Base-by-base conservation (phyloP, 108 stramenopile species). In the Mediolabrus comicus region DNA sequence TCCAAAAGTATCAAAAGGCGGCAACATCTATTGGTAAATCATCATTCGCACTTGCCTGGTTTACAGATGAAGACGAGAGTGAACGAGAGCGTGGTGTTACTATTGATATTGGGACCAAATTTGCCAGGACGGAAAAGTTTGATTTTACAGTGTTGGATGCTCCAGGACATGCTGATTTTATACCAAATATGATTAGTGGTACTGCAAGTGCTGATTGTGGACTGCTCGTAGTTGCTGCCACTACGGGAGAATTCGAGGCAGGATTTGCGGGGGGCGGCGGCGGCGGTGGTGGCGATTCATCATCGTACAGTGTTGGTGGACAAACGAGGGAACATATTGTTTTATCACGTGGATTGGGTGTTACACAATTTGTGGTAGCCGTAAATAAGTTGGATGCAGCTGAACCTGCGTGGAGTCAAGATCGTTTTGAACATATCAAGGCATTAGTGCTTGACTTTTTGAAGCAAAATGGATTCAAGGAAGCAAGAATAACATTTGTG, bases 321-420 rank as follows among this genome's bases (percentile, higher is more conserved):
- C 91, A 92, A 74, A 91, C 91, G 43, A 82, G 86, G 46, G 92
- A 94, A 79, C 92, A 94, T 71, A 86, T 90, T 13, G 51, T 92
- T 49, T 69, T 92, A 25, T 85, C 87, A 9, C 84, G 85, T 49
- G 84, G 84, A 30, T 81, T 92, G 43, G 92, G 92, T 36, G 87
- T 92, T 35, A 81, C 66, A 38, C 88, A 88, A 72, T 79, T 94
- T 74, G 74, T 94, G 29, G 89, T 94, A 58, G 90, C 89, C 25
- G 80, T 94, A 54, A 94, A 94, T 72, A 94, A 94, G 71, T 87
- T 94, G 79, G 92, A 94, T 72, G 83, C 74, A 4, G 70, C 77
- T n/a, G 75, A 76, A 30, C 77, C 77, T n/a, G 38, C 81, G 53
- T 92, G 89, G 87, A 67, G 69, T 39, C 32, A 84, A 39, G 77